Percentiles rank a stretch among this genome's conserved stretches.
These are phyloP conservation scores for Colletotrichum lupini DNA, from an alignment of 2,329 filamentous ascomycete species.

Conservation along the genomic window DNA sequence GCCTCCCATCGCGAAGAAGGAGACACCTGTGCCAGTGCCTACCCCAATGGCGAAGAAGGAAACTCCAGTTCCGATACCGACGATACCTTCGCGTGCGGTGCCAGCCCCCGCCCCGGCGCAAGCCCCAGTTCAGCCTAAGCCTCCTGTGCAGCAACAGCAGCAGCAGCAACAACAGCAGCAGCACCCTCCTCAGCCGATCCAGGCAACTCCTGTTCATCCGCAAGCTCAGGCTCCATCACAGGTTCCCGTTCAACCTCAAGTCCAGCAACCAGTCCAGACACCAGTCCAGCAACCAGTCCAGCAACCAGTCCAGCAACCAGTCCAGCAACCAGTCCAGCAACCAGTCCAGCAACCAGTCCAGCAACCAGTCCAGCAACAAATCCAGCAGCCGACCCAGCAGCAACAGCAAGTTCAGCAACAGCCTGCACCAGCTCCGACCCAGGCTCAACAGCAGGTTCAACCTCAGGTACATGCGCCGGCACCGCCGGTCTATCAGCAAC, in stretches of 20 bases:
- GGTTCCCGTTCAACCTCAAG: slow-evolving; percentile 1
- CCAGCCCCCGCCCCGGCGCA: background rate
- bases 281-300: background rate
- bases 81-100: background rate
- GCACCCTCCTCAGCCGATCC: slow-evolving; percentile 2
- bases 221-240: background rate
- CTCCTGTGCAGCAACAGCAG: background rate
- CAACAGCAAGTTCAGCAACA: slow-evolving; percentile 1
- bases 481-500: slow-evolving; percentile 24
- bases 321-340: slow-evolving; percentile 1
- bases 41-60: slow-evolving; percentile 15
- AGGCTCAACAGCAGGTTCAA: slow-evolving; percentile 12
- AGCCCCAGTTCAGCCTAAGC: background rate
- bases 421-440: slow-evolving; percentile 10
- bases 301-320: slow-evolving; percentile 1
- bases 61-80: slow-evolving; percentile 21
- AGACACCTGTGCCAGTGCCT: slow-evolving; percentile 31
- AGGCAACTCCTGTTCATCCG: background rate
- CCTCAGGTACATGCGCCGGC: slow-evolving; percentile 19
- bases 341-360: slow-evolving; percentile 5
- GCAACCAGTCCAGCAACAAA: background rate
- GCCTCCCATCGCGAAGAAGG: slow-evolving; percentile 13
- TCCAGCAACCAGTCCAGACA: slow-evolving; percentile 6
- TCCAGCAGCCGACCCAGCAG: slow-evolving; percentile 4
- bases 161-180: background rate